Evolutionary conservation across 306 rosid genomes (phyloP), one percentile per base, ranked within the genome.

Genomic region (Fragaria nilgerrensis): DNA sequence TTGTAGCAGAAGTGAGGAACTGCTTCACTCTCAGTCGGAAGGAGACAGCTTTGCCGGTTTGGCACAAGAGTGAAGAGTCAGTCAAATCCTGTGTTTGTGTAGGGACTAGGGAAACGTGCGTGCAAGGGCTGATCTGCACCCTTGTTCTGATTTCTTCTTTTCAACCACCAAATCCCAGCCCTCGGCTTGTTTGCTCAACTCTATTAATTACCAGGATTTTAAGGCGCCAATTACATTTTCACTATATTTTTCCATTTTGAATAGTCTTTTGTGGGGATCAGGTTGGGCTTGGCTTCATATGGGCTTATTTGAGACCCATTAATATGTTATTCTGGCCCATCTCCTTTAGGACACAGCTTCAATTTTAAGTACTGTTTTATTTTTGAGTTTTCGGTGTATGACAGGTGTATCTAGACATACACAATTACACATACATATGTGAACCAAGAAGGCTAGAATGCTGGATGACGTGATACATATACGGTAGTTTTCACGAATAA

Each of bases 141-240:
- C 32, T 56, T 22, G 63, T 10, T 56, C 13, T 56, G 29, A 56
- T 56, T 56, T 56, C 63, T 56, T 56, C 15, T 22, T 56, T n/a
- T 22, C 32, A 22, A 22, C 14, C 6, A 56, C 15, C 19, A 2
- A 44, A 62, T 62, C 37, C 22, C 44, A 63, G 14, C 68, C 68
- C 43, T 63, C 15, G 23, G n/a, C 20, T 16, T 34, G 41, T 62
- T 27, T 5, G 11, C 9, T 29, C 7, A 62, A 14, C 12, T 16
- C 68, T 32, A 63, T 63, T 32, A 16, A 63, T 63, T 63, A 63
- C 43, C 68, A 32, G n/a, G 68, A 34, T 2, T 63, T 63, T 63
- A 32, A 63, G 68, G 68, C 68, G 43, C 68, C 68, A 63, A 63
- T 63, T 23, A 32, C 11, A 34, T 6, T 15, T 63, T 34, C 6